phyloP scores from a whole-genome alignment of 2,329 filamentous ascomycete genomes.

The Periconia macrospinosa region DNA sequence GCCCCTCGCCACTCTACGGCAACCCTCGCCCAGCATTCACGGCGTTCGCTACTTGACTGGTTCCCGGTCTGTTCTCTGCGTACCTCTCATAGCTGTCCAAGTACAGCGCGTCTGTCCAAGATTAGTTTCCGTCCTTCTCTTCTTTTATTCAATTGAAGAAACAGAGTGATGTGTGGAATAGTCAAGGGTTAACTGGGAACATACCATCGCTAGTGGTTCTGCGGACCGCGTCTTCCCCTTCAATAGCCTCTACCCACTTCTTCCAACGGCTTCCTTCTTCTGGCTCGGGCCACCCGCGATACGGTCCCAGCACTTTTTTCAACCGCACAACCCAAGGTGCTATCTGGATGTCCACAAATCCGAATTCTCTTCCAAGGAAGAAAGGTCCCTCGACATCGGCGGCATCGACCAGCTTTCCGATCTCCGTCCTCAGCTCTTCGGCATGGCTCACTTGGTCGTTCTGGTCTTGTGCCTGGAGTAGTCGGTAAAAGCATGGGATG shows the following conservation, averaged over 20 bases:
- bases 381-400: slow-evolving; percentile 66
- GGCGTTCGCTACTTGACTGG: slow-evolving; percentile 60
- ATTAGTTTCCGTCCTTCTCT: not conserved
- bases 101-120: slow-evolving; percentile 50
- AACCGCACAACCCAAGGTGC: slow-evolving; percentile 75
- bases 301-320: slow-evolving; percentile 65
- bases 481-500: slow-evolving; percentile 73
- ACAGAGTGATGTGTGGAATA: no score
- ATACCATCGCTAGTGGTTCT: slow-evolving; percentile 67
- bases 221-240: slow-evolving; percentile 63
- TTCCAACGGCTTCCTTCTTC: slow-evolving; percentile 67
- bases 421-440: slow-evolving; percentile 65
- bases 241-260: slow-evolving; percentile 71
- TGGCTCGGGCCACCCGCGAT: slow-evolving; percentile 67
- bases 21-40: slow-evolving; percentile 60
- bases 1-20: slow-evolving; percentile 34
- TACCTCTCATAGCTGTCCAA: slow-evolving; percentile 68
- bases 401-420: slow-evolving; percentile 63
- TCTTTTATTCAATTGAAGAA: no score
- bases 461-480: slow-evolving; percentile 67
- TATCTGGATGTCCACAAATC: slow-evolving; percentile 73
- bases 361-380: slow-evolving; percentile 62
- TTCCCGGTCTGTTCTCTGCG: slow-evolving; percentile 63
- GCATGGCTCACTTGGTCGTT: slow-evolving; percentile 61
- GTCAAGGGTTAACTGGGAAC: not conserved